phyloP scores from a whole-genome alignment of 2,329 filamentous ascomycete genomes.

The Fusarium denticulatum region DNA sequence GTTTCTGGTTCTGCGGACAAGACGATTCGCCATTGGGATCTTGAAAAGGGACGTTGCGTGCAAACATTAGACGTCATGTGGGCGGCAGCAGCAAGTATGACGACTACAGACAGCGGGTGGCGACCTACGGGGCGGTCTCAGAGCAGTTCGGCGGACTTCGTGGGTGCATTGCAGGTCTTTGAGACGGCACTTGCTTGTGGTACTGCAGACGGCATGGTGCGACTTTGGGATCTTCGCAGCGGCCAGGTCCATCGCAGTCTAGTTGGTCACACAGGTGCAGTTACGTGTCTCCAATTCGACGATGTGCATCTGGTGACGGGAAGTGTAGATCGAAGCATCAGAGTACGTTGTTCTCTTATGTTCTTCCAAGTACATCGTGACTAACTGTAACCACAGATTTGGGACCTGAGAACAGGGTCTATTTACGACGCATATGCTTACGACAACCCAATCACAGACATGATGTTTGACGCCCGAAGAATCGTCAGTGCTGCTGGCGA shows the following conservation, averaged over 20 bases:
- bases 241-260: constrained; percentile 97
- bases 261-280: constrained; percentile 93
- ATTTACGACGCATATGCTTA: constrained; percentile 98
- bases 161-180: constrained; percentile 94
- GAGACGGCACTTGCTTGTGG: constrained; percentile 95
- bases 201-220: constrained; percentile 96
- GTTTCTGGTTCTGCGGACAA: constrained; percentile 98
- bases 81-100: constrained; percentile 84
- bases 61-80: constrained; percentile 98
- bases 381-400: constrained; percentile 74
- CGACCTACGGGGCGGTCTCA: constrained; percentile 72
- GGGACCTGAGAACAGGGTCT: constrained; percentile 95
- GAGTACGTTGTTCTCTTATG: constrained; percentile 70
- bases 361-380: background rate
- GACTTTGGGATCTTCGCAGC: constrained; percentile 94
- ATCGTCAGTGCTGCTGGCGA: constrained; percentile 93
- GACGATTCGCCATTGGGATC: constrained; percentile 96
- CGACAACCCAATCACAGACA: constrained; percentile 88
- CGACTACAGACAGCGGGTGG: constrained; percentile 73
- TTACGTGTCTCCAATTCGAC: constrained; percentile 95
- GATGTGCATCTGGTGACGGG: constrained; percentile 95
- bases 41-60: constrained; percentile 95
- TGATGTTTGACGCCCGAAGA: constrained; percentile 94
- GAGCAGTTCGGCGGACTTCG: constrained; percentile 83
- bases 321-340: constrained; percentile 89